Conservation (phyloP, 1,284 basidiomycete genomes). For the Trichosporon faecale region DNA sequence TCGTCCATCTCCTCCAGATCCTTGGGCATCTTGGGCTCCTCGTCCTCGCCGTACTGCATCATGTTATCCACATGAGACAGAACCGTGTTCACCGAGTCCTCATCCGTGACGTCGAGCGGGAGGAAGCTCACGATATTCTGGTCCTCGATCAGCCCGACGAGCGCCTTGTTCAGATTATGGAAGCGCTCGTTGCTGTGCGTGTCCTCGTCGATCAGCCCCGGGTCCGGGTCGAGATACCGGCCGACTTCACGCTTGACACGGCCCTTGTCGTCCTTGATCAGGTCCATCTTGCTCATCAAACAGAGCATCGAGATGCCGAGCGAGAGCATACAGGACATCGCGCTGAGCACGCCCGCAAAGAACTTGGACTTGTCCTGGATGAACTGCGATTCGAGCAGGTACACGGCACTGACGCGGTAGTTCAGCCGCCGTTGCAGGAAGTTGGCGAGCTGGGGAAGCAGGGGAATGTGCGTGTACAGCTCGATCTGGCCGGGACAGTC, state of each 20-base stretch:
- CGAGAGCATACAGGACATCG: conserved; percentile 99
- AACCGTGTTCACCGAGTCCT: conserved; percentile 85
- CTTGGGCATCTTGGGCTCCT: conserved; percentile 79
- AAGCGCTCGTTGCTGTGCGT: conserved; percentile 79
- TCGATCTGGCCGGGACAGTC: conserved; percentile 99
- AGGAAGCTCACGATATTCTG: conserved; percentile 97
- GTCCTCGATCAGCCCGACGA: conserved; percentile 87
- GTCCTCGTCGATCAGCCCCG: conserved; percentile 73
- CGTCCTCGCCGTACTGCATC: conserved; percentile 93
- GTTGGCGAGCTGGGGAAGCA: conserved; percentile 82
- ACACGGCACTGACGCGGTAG: conserved; percentile 79
- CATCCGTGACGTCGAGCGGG: conserved; percentile 83
- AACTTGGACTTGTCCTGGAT: conserved; percentile 99
- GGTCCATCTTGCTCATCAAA: conserved; percentile 98
- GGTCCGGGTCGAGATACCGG: conserved; percentile 95
- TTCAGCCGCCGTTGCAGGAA: conserved; percentile 58
- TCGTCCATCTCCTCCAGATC: conserved; percentile 67
- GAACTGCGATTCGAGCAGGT: conserved; percentile 95
- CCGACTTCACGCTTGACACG: conserved; percentile 68
- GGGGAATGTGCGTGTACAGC: conserved; percentile 96
- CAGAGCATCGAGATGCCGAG: conserved; percentile 96
- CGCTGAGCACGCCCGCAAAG: conserved; percentile 95
- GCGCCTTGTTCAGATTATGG: conserved; percentile 87
- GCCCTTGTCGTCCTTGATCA: conserved; percentile 77
- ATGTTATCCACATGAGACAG: conserved; percentile 95